Evolutionary conservation across 805 yeast genomes (phyloP).

Genomic region (Candida xiaguanensis): DNA sequence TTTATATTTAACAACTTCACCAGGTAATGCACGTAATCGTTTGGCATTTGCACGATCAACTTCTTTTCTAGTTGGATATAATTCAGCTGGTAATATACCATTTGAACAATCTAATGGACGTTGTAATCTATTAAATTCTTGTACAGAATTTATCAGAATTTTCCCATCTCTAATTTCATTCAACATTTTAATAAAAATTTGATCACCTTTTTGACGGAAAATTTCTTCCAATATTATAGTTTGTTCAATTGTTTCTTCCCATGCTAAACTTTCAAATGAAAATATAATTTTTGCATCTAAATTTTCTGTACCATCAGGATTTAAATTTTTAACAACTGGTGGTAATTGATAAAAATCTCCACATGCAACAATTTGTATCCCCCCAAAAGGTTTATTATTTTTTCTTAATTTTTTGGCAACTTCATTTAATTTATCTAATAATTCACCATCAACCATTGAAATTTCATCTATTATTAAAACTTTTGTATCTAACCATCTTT

Average conservation of each 20-base stretch:
- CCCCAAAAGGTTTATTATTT: conserved; percentile 64
- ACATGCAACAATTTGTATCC: conserved; percentile 69
- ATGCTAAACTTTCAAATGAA: conserved; percentile 63
- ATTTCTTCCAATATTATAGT: conserved; percentile 62
- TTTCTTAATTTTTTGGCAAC: conserved; percentile 53
- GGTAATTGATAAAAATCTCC: conserved; percentile 86
- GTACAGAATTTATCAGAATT: conserved; percentile 45
- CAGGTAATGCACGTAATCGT: conserved; percentile 46
- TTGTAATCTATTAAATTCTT: conserved; percentile 48
- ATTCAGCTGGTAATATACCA: conserved; percentile 69
- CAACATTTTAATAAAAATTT: conserved; percentile 65
- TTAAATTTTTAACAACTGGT: conserved; percentile 50
- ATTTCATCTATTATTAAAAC: conserved; percentile 76
- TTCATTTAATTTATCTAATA: conserved; percentile 59
- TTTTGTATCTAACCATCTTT: conserved; percentile 52
- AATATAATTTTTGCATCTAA: conserved; percentile 30
- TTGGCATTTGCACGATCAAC: conserved; percentile 62
- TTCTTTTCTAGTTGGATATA: conserved; percentile 70
- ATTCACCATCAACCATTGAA: conserved; percentile 72
- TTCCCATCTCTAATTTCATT: conserved; percentile 69
- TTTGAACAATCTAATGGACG: conserved; percentile 49
- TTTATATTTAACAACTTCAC: conserved; percentile 38
- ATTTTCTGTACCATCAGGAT: conserved; percentile 23
- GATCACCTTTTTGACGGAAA: conserved; percentile 75
- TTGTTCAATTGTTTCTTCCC: conserved; percentile 55